Evolutionary conservation across 2,329 filamentous ascomycete species (phyloP).

Genomic region (Beauveria bassiana): DNA sequence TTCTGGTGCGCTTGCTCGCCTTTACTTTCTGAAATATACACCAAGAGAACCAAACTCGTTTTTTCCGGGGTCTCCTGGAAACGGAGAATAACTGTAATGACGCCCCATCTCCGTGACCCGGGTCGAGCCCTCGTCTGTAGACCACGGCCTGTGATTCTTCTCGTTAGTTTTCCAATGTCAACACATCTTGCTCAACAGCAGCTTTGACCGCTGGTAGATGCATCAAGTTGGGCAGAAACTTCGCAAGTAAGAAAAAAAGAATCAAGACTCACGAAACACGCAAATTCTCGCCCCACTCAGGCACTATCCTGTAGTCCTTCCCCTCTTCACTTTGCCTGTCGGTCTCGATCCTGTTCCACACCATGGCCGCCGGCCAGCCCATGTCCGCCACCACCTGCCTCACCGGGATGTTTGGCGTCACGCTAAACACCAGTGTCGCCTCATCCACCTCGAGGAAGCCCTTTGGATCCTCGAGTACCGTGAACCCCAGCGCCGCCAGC

Average conservation of each 20-base stretch:
- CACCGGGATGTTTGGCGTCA: conserved; percentile 15
- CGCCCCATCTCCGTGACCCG: background rate
- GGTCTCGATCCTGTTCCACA: conserved; percentile 13
- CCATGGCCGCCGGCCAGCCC: conserved; percentile 15
- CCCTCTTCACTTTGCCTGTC: background rate
- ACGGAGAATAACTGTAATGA: background rate
- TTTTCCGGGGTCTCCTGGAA: background rate
- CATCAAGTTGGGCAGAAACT: too few species aligned
- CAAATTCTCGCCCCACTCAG: background rate
- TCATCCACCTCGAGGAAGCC: conserved; percentile 17
- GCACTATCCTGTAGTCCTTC: background rate
- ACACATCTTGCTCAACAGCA: too few species aligned
- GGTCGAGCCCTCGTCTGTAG: background rate
- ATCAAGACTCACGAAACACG: background rate
- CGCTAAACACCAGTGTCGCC: conserved; percentile 14
- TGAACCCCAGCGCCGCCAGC: conserved; percentile 5
- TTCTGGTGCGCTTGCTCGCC: background rate
- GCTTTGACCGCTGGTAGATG: too few species aligned
- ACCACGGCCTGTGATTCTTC: background rate
- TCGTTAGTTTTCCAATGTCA: background rate
- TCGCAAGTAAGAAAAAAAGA: background rate
- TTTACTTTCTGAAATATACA: background rate
- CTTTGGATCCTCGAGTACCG: conserved; percentile 11
- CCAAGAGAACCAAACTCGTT: background rate
- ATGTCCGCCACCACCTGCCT: conserved; percentile 18